Evolutionary conservation across 192 early-diverging fungal genomes (phyloP).

Genomic region (Borealophlyctis nickersoniae): DNA sequence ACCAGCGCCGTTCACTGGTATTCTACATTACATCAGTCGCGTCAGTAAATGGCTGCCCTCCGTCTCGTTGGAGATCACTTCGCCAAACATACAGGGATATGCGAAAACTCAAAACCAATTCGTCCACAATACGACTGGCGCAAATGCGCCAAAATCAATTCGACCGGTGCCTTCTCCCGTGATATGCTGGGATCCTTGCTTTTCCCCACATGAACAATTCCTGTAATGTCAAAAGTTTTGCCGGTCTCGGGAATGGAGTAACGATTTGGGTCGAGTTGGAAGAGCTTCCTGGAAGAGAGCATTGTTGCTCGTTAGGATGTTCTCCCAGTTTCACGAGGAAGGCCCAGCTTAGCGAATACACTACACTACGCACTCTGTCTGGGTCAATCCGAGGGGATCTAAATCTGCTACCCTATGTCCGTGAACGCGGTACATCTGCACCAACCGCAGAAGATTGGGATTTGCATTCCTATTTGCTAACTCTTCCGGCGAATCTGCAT

Average conservation of each 20-base stretch:
- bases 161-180: conserved; percentile 57
- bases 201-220: conserved; percentile 72
- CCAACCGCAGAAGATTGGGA: conserved; percentile 81
- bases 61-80: no score
- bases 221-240: conserved; percentile 59
- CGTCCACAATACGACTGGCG: conserved; percentile 63
- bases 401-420: conserved; percentile 82
- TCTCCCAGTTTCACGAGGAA: no score
- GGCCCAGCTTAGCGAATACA: background rate
- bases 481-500: conserved; percentile 68
- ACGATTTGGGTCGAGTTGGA: conserved; percentile 77
- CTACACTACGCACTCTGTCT: conserved; percentile 55
- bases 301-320: no score
- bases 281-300: conserved; percentile 15
- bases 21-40: conserved; percentile 47
- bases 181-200: conserved; percentile 38
- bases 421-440: conserved; percentile 64
- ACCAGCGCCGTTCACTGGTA: conserved; percentile 84
- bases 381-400: conserved; percentile 78
- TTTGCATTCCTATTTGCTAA: conserved; percentile 79
- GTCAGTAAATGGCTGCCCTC: no score
- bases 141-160: conserved; percentile 70
- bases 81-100: conserved; percentile 77
- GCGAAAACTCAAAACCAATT: conserved; percentile 94
- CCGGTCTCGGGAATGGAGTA: conserved; percentile 69